These are phyloP conservation scores for Inga leiocalycina DNA, from an alignment of 306 rosid genomes.

Conservation along the genomic window DNA sequence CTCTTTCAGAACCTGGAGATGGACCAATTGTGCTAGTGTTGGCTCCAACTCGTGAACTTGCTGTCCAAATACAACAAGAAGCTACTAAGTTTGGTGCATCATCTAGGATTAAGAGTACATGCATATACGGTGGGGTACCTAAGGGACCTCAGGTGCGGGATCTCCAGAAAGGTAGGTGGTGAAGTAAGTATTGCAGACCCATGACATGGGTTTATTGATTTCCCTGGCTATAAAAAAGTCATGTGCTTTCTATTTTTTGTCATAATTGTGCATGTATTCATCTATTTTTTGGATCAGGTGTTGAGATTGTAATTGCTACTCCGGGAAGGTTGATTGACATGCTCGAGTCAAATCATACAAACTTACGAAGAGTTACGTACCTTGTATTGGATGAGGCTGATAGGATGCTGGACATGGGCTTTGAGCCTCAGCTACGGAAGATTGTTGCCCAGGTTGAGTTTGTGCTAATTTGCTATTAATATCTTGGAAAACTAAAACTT, in stretches of 20 bases:
- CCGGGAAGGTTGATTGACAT: constrained; percentile 99
- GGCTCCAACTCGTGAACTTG: constrained; percentile 99
- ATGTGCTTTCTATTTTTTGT: neutral
- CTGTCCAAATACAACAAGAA: constrained; percentile 96
- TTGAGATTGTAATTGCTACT: constrained; percentile 95
- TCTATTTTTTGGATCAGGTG: constrained; percentile 60
- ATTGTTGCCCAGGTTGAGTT: constrained; percentile 86
- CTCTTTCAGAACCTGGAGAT: constrained; percentile 84
- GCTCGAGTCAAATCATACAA: constrained; percentile 97
- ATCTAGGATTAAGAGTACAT: constrained; percentile 93
- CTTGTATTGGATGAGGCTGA: constrained; percentile 98
- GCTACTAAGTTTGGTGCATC: constrained; percentile 96
- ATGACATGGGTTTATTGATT: constrained; percentile 20
- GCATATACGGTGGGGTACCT: constrained; percentile 99
- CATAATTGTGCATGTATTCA: constrained; percentile 23
- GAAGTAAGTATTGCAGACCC: constrained; percentile 37
- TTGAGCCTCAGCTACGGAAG: constrained; percentile 95
- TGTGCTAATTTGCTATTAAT: constrained; percentile 15
- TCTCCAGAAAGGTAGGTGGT: constrained; percentile 88
- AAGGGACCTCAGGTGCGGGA: constrained; percentile 99
- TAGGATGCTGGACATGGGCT: constrained; percentile 99
- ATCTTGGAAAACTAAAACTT: constrained; percentile 23
- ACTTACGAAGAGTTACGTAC: constrained; percentile 94
- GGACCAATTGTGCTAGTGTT: constrained; percentile 96
- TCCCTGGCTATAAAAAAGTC: constrained; percentile 14